A percentile compares a stretch with the other conserved stretches of the same genome.
phyloP scores from a whole-genome alignment of 192 early-diverging fungal species.

The Spizellomyces sp. region DNA sequence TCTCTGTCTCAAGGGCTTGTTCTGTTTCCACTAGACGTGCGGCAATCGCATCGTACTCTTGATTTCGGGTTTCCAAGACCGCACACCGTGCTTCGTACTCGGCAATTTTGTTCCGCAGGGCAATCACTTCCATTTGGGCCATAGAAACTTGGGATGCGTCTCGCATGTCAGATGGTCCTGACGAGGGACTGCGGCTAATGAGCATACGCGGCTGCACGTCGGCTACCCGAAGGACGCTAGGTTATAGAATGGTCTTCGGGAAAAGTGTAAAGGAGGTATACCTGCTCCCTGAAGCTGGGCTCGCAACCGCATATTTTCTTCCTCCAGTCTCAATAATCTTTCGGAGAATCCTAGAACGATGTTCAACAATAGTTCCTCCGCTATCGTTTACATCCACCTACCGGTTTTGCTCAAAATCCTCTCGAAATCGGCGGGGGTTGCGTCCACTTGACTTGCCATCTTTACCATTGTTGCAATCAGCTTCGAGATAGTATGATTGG shows the following conservation, averaged over 20 bases:
- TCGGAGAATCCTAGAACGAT: constrained; percentile 28
- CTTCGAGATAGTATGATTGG: constrained; percentile 43
- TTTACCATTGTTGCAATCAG: constrained; percentile 51
- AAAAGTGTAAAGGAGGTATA: neutral
- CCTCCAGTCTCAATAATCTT: constrained; percentile 34
- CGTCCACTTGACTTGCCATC: constrained; percentile 48
- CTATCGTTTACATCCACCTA: constrained; percentile 12
- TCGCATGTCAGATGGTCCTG: constrained; percentile 1
- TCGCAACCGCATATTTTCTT: constrained; percentile 45
- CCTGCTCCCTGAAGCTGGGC: constrained; percentile 13
- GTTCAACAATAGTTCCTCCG: neutral
- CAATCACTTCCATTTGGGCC: neutral
- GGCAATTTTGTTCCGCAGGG: neutral
- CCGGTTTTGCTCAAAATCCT: constrained; percentile 33
- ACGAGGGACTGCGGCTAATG: constrained; percentile 22
- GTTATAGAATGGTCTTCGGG: too few relatives aligned
- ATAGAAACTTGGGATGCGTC: constrained; percentile 9
- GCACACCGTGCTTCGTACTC: constrained; percentile 14
- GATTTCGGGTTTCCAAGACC: constrained; percentile 1
- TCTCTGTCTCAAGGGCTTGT: neutral
- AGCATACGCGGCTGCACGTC: constrained; percentile 10
- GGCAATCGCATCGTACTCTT: neutral
- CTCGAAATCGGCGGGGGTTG: constrained; percentile 46
- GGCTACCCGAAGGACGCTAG: neutral
- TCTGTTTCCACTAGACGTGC: neutral